Conservation (phyloP, 805 yeast species). For the Pichia cephalocereana region DNA sequence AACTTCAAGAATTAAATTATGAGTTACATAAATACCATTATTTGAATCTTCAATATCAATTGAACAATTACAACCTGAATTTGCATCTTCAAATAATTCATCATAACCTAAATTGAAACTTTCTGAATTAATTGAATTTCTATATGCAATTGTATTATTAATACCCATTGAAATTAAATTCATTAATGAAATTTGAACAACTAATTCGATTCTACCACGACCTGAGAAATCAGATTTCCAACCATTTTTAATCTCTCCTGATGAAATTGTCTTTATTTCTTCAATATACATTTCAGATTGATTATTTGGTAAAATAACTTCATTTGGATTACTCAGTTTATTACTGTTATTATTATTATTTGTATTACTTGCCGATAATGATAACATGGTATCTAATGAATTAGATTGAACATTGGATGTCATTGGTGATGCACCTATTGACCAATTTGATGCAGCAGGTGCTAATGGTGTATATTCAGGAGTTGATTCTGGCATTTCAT, state of each 20-base stretch:
- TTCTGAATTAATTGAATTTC: slow-evolving; percentile 24
- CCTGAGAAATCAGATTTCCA: slow-evolving; percentile 91
- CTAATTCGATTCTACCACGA: slow-evolving; percentile 70
- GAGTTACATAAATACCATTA: slow-evolving; percentile 68
- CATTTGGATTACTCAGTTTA: slow-evolving; percentile 9
- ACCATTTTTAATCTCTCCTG: slow-evolving; percentile 80
- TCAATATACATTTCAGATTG: slow-evolving; percentile 42
- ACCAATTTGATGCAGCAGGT: slow-evolving; percentile 23
- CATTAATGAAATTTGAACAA: slow-evolving; percentile 59
- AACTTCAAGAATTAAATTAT: slow-evolving; percentile 72
- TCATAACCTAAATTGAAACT: slow-evolving; percentile 25
- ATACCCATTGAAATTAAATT: slow-evolving; percentile 45
- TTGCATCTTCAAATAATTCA: slow-evolving; percentile 23
- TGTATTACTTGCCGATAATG: background rate
- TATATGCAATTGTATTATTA: slow-evolving; percentile 21
- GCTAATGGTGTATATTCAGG: slow-evolving; percentile 4
- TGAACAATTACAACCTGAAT: slow-evolving; percentile 37
- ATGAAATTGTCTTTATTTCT: slow-evolving; percentile 62
- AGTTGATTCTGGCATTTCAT: background rate
- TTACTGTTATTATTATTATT: background rate
- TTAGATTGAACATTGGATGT: background rate
- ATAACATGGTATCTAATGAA: slow-evolving; percentile 5
- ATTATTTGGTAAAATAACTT: slow-evolving; percentile 9
- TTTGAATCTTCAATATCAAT: slow-evolving; percentile 81
- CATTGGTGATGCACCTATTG: slow-evolving; percentile 9